Base-by-base conservation (phyloP, 2,329 filamentous ascomycete genomes). In the Tolypocladium ovalisporum region DNA sequence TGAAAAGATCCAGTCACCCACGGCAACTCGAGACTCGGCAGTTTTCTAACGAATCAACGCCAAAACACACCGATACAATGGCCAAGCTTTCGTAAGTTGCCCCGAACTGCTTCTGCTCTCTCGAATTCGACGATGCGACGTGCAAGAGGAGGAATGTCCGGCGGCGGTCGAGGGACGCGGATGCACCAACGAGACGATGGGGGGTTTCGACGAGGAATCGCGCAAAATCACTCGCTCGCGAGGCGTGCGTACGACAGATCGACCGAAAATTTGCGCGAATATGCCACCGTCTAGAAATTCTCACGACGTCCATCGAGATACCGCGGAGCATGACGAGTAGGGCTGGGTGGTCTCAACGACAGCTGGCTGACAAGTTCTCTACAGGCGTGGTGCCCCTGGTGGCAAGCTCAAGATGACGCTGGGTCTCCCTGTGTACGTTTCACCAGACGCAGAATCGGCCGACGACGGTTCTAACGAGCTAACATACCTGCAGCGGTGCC, bases 361-460 rank as follows among this genome's bases (percentile, higher is more conserved):
- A 40, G 35, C 56, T 56, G 52, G 58, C 58, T 56, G 42, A 56
- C 24, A 13, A 47, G 42, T 44, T 54, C 15, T 35, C 32, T 52
- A 54, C 69, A 87, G 84, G 66, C 84, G 90, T 85, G 89, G 88
- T 89, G 88, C 90, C 84, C 89, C 92, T 75, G 94, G 94, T 86
- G 95, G 95, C 89, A 99, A 99, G 89, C 89, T 97, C 74, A 97
- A 96, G 89, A 99, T 99, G 94, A 97, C 94, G 79, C 90, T 99
- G 80, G 94, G 90, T 97, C 91, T 99, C 74, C 94, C 94, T 81
- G 91, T 96, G 92, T 97, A 96, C 79, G 91, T 73, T 63, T 39
- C 57, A 34, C n/a, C 35, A 22, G 17, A 58, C 54, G 53, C 39
- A 54, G 10, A 9, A 54, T 36, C 40, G 29, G 35, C 17, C 17